These are phyloP conservation scores for Neurospora sp. DNA, from an alignment of 2,329 filamentous ascomycete species.

Conservation along the genomic window DNA sequence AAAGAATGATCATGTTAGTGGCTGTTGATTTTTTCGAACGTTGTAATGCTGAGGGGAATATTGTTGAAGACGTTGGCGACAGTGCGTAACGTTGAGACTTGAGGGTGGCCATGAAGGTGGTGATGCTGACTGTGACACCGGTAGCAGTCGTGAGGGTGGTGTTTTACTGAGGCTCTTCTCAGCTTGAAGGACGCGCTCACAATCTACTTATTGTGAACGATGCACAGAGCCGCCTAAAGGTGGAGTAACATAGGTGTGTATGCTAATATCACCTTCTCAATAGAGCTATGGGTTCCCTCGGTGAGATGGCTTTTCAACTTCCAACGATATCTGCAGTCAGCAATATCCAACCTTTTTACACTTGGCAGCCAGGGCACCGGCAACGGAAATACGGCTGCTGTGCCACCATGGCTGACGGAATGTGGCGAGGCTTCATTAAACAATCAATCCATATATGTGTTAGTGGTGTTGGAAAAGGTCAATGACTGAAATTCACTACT, in stretches of 20 bases:
- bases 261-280: not conserved
- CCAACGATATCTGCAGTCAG: too few species aligned
- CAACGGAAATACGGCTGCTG: too few species aligned
- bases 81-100: not conserved
- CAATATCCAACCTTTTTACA: too few species aligned
- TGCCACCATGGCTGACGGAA: too few species aligned
- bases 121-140: not conserved
- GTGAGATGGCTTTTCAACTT: not conserved
- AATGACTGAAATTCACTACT: too few species aligned
- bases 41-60: not conserved
- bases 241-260: not conserved
- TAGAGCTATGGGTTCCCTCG: not conserved
- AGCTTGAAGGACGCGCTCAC: not conserved
- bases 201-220: not conserved
- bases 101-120: not conserved
- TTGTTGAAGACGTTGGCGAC: not conserved
- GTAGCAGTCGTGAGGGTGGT: not conserved
- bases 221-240: not conserved
- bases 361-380: too few species aligned
- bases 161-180: not conserved
- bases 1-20: not conserved
- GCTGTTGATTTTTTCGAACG: not conserved
- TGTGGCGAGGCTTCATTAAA: too few species aligned
- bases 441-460: too few species aligned
- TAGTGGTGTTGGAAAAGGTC: too few species aligned